Evolutionary conservation across 345 rosid genomes (phyloP), one percentile per base, ranked within the genome.

Genomic region (Salix purpurea): DNA sequence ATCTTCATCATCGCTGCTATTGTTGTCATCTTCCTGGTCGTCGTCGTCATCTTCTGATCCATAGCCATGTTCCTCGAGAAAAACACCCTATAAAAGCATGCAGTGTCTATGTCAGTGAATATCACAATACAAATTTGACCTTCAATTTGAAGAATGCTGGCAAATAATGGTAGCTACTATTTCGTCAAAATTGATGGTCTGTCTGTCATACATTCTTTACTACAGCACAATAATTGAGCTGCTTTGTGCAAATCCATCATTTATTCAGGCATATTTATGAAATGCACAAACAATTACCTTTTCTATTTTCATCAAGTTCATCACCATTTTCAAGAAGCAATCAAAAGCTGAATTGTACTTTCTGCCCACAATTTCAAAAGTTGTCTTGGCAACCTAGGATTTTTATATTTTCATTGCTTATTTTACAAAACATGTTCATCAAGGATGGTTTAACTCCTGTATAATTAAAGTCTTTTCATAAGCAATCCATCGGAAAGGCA

Each of bases 21-120:
- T 32, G 34, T 64, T 7, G 14, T 19, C 37, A 65, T 74, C 78
- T 73, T 50, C 54, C 54, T 50, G 19, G 16, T 28, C 39, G 6
- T 28, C 37, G 6, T 74, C 80, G 74, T 81, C 83, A 50, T 79
- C 87, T 71, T 82, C 86, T 73, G 73, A n/a, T 76, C 77, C 76
- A 66, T 72, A n/a, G 75, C 76, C 76, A 66, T 70, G 75, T 62
- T 82, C 84, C 67, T 77, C 76, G 36, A 44, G 64, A 68, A 56
- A 62, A 61, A 54, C 18, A 7, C 73, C 82, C 87, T 83, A 71
- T 26, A 24, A 70, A 78, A 77, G 75, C 66, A 81, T 37, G 44
- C 23, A 74, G 24, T 40, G 70, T 70, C 10, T 40, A 44, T 37
- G 73, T 42, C 1, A 76, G 69, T 34, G 73, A 58, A 40, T 2